phyloP scores from a whole-genome alignment of 495 filamentous ascomycete genomes.

The Hypoxylon perforatum region DNA sequence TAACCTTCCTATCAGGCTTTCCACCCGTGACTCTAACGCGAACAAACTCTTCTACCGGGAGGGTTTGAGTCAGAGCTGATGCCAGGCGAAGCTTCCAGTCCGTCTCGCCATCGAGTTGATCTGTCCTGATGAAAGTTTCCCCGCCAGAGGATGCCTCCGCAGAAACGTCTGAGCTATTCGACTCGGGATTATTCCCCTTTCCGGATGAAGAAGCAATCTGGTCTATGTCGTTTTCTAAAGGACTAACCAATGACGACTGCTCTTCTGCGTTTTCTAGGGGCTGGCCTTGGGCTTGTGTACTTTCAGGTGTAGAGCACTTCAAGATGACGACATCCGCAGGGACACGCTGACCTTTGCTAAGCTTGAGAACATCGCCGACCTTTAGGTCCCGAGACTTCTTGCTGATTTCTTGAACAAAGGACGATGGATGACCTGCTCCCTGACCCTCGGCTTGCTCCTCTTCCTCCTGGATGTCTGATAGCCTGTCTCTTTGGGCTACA shows the following conservation, averaged over 20 bases:
- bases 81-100: constrained; percentile 97
- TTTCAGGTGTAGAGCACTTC: constrained; percentile 80
- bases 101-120: constrained; percentile 97
- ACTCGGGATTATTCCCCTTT: constrained; percentile 12
- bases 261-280: constrained; percentile 44
- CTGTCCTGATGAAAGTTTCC: constrained; percentile 96
- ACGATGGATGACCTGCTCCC: constrained; percentile 52
- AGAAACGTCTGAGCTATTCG: constrained; percentile 24
- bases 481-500: constrained; percentile 49
- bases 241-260: constrained; percentile 56
- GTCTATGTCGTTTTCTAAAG: constrained; percentile 37
- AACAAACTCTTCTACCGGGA: constrained; percentile 74
- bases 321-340: constrained; percentile 95
- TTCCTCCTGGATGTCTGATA: constrained; percentile 64
- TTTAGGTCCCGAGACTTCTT: constrained; percentile 90
- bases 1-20: constrained; percentile 89
- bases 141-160: constrained; percentile 68
- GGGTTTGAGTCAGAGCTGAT: constrained; percentile 80
- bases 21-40: constrained; percentile 83
- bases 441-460: constrained; percentile 62
- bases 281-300: constrained; percentile 39
- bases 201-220: constrained; percentile 14
- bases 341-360: constrained; percentile 89
- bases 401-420: constrained; percentile 68
- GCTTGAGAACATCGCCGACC: constrained; percentile 92